A percentile compares a stretch with the other conserved stretches of the same genome.
Conservation (phyloP, 306 rosid species). For the Cicer arietinum region DNA sequence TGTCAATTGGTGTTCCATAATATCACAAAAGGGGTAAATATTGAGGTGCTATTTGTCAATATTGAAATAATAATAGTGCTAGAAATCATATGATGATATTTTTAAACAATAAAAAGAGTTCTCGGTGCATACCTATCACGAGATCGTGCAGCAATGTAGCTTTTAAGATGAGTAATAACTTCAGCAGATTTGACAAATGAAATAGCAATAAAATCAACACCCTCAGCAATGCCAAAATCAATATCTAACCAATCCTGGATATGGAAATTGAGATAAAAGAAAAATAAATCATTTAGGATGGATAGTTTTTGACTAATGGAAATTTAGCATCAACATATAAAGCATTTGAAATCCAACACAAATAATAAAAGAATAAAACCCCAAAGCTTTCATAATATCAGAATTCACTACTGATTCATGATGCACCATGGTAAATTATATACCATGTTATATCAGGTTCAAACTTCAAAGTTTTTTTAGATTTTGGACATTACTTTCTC, state of each 20-base stretch:
- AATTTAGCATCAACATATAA: slow-evolving; percentile 24
- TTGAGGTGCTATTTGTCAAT: neutral
- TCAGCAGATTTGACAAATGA: slow-evolving; percentile 99
- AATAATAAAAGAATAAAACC: slow-evolving; percentile 19
- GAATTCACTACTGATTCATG: slow-evolving; percentile 18
- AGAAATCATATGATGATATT: slow-evolving; percentile 6
- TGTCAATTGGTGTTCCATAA: slow-evolving; percentile 10
- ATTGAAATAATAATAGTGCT: slow-evolving; percentile 7
- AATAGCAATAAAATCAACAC: slow-evolving; percentile 94
- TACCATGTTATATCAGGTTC: slow-evolving; percentile 6
- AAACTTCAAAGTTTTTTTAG: neutral
- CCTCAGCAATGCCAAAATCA: slow-evolving; percentile 95
- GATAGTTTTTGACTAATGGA: slow-evolving; percentile 10
- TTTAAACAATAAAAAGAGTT: slow-evolving; percentile 8
- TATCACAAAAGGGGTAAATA: neutral
- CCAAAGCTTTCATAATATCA: slow-evolving; percentile 19
- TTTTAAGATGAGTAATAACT: slow-evolving; percentile 96
- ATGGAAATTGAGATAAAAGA: slow-evolving; percentile 48
- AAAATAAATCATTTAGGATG: slow-evolving; percentile 3
- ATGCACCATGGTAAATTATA: slow-evolving; percentile 32
- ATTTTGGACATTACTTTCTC: slow-evolving; percentile 16
- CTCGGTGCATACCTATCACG: slow-evolving; percentile 63
- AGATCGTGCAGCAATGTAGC: slow-evolving; percentile 95
- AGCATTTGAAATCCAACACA: slow-evolving; percentile 21
- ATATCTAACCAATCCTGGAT: slow-evolving; percentile 98